These are phyloP conservation scores for Epichloe gansuensis DNA, from an alignment of 2,329 filamentous ascomycete species.

Conservation along the genomic window DNA sequence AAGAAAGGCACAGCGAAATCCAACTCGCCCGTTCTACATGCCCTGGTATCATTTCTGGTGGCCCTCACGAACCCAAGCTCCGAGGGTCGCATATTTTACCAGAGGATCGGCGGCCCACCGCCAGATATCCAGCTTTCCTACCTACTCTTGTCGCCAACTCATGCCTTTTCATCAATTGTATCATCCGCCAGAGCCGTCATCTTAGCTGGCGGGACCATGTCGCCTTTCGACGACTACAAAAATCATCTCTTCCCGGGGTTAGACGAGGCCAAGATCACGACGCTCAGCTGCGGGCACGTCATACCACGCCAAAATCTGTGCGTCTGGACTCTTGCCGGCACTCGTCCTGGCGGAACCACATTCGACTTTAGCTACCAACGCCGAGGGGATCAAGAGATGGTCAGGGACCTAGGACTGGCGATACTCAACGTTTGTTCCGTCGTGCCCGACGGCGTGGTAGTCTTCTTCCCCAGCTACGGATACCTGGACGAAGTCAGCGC, in stretches of 20 bases:
- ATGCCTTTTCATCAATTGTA: conserved; percentile 81
- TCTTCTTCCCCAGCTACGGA: conserved; percentile 91
- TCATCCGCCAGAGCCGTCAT: conserved; percentile 76
- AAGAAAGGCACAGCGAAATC: conserved; percentile 12
- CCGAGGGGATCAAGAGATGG: conserved; percentile 54
- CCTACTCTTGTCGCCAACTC: conserved; percentile 77
- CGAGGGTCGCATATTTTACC: conserved; percentile 54
- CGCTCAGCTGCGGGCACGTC: conserved; percentile 87
- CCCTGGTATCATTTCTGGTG: conserved; percentile 51
- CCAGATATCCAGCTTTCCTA: conserved; percentile 59
- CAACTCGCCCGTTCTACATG: conserved; percentile 39
- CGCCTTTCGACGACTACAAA: conserved; percentile 83
- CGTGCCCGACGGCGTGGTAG: conserved; percentile 80
- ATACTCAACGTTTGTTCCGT: conserved; percentile 58
- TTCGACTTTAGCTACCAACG: conserved; percentile 86
- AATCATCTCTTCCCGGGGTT: conserved; percentile 76
- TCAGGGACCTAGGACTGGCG: conserved; percentile 60
- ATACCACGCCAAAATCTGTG: conserved; percentile 73
- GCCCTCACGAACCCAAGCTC: conserved; percentile 76
- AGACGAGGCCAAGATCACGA: conserved; percentile 49
- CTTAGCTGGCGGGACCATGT: conserved; percentile 93
- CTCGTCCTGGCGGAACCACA: conserved; percentile 27
- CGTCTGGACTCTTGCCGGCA: conserved; percentile 53
- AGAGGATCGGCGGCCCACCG: conserved; percentile 26
- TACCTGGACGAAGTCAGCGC: conserved; percentile 66